Percentiles rank a stretch among this genome's conserved stretches.
These are phyloP conservation scores for Xanthoconium separans DNA, from an alignment of 1,284 basidiomycete species.

Conservation along the genomic window DNA sequence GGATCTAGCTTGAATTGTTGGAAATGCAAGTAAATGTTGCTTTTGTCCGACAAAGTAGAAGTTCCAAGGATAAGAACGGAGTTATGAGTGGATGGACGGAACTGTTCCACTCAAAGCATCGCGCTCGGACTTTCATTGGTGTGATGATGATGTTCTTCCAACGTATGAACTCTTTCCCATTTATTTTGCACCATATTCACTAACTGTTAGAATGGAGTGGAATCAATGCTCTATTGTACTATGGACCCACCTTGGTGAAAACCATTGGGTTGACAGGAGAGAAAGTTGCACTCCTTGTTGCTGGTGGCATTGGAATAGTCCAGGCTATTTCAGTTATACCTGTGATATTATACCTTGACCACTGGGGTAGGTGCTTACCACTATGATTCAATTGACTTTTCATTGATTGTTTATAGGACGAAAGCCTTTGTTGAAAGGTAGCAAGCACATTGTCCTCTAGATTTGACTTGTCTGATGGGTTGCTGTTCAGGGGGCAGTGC, in stretches of 20 bases:
- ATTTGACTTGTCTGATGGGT: not conserved
- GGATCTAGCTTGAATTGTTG: conserved; percentile 58
- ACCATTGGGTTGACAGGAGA: conserved; percentile 58
- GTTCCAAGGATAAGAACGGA: conserved; percentile 14
- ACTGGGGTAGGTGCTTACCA: conserved; percentile 51
- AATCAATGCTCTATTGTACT: conserved; percentile 79
- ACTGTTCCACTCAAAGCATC: conserved; percentile 53
- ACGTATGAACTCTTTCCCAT: conserved; percentile 44
- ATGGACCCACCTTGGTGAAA: conserved; percentile 70
- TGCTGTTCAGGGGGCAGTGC: conserved; percentile 55
- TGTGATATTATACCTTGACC: conserved; percentile 69
- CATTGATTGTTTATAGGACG: conserved; percentile 43
- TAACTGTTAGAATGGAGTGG: conserved; percentile 69
- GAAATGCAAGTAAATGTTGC: conserved; percentile 69
- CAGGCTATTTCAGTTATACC: conserved; percentile 77
- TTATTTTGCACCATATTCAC: not conserved
- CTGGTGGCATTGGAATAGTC: conserved; percentile 78
- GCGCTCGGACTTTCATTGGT: conserved; percentile 63
- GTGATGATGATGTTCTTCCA: conserved; percentile 78
- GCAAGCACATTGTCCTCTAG: conserved; percentile 1
- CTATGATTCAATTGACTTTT: not conserved
- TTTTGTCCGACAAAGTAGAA: conserved; percentile 40
- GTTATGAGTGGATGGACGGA: conserved; percentile 46
- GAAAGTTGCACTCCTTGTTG: conserved; percentile 59
- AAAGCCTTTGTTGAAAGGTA: conserved; percentile 60